These are phyloP conservation scores for Pittosporum tobira DNA, from an alignment of 129 eudicot genomes.

Conservation along the genomic window DNA sequence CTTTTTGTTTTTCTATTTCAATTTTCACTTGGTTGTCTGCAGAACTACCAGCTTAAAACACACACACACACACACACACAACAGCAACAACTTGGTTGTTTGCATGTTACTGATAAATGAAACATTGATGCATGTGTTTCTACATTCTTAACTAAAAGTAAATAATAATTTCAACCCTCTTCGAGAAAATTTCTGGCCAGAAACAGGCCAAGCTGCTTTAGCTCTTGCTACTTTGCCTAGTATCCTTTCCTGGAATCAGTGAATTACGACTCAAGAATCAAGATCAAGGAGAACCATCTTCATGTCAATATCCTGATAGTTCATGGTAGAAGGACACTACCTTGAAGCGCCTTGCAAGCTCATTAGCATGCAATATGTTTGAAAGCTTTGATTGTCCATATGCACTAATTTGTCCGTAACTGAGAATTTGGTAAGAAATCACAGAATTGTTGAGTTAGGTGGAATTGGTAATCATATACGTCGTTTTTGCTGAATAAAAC, in stretches of 20 bases:
- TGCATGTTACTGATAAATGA: background rate
- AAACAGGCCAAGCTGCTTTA: background rate
- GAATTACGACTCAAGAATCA: background rate
- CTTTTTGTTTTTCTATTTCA: background rate
- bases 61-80: too few relatives aligned
- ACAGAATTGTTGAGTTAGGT: background rate
- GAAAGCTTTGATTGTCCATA: slow-evolving; percentile 97
- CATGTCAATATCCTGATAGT: background rate
- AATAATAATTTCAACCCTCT: background rate
- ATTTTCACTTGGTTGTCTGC: background rate
- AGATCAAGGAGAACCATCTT: background rate
- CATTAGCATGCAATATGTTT: slow-evolving; percentile 64
- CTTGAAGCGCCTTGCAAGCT: slow-evolving; percentile 69
- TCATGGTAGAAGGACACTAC: slow-evolving; percentile 10
- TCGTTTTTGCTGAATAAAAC: background rate
- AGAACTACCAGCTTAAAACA: too few relatives aligned
- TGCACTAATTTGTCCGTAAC: slow-evolving; percentile 42
- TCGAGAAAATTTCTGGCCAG: background rate
- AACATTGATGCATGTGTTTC: background rate
- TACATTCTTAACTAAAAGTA: background rate
- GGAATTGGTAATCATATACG: background rate
- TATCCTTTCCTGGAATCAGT: background rate
- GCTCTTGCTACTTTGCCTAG: background rate
- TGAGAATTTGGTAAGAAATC: slow-evolving; percentile 24
- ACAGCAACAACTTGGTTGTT: too few relatives aligned